Conservation (phyloP, 164 flowering plant genomes). For the Vitis cinerea region DNA sequence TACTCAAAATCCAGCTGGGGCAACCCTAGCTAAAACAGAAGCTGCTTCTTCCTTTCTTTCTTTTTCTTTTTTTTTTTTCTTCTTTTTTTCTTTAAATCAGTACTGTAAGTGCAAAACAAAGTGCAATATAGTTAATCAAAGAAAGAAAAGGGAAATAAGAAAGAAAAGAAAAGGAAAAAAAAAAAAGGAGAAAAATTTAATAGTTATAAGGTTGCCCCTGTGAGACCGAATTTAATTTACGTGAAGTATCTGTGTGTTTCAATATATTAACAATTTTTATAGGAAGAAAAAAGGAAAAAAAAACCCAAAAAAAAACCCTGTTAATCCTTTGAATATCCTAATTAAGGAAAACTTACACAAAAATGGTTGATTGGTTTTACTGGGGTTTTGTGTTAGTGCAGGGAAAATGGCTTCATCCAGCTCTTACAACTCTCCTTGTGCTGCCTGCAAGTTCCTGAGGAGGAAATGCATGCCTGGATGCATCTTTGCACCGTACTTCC, state of each 20-base stretch:
- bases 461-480: slow-evolving; percentile 75
- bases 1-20: neutral
- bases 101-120: neutral
- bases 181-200: too few species aligned
- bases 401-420: slow-evolving; percentile 51
- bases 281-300: too few species aligned
- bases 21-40: neutral
- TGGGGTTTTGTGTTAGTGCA: slow-evolving; percentile 7
- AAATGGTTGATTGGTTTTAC: neutral
- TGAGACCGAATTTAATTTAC: too few species aligned
- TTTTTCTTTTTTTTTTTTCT: neutral
- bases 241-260: too few species aligned
- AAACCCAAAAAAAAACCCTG: too few species aligned
- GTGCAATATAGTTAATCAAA: too few species aligned
- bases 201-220: too few species aligned
- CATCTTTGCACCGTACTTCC: slow-evolving; percentile 71
- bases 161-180: too few species aligned
- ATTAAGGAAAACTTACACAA: neutral
- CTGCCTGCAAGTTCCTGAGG: slow-evolving; percentile 84
- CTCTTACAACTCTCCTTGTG: slow-evolving; percentile 75
- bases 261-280: too few species aligned
- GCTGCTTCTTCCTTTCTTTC: neutral
- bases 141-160: too few species aligned
- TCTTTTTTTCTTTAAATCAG: neutral
- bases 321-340: neutral